Percentiles rank a stretch among this genome's conserved stretches.
These are phyloP conservation scores for Gautieria morchelliformis DNA, from an alignment of 768 basidiomycete genomes.

Conservation along the genomic window DNA sequence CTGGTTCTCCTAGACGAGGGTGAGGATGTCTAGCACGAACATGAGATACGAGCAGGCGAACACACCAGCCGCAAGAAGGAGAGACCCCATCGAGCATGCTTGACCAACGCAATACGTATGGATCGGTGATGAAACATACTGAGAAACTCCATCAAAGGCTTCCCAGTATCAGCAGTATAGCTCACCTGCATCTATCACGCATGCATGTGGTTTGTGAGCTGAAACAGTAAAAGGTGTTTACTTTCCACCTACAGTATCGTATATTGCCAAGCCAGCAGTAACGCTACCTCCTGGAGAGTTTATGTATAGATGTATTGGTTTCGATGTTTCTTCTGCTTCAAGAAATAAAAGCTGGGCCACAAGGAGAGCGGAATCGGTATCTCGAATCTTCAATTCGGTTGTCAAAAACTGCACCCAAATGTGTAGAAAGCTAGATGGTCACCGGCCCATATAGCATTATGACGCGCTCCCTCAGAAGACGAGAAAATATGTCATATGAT, in stretches of 20 bases:
- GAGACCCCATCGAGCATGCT: conserved; percentile 93
- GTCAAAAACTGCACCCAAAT: background rate
- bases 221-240: background rate
- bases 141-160: conserved; percentile 5
- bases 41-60: conserved; percentile 6
- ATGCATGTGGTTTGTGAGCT: background rate
- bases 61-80: conserved; percentile 76
- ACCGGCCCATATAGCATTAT: conserved; percentile 94
- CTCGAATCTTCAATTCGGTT: conserved; percentile 56
- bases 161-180: background rate
- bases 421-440: background rate
- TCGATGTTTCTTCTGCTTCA: conserved; percentile 89
- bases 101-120: conserved; percentile 95
- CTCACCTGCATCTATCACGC: conserved; percentile 60
- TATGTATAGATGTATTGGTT: conserved; percentile 94
- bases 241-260: conserved; percentile 71
- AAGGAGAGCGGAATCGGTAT: conserved; percentile 77
- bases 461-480: conserved; percentile 85
- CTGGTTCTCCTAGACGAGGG: conserved; percentile 53
- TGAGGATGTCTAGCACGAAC: conserved; percentile 9
- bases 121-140: conserved; percentile 92
- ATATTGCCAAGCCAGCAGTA: conserved; percentile 92
- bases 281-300: conserved; percentile 96
- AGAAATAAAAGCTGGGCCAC: conserved; percentile 92
- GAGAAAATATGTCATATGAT: conserved; percentile 94